Evolutionary conservation across 306 rosid genomes (phyloP).

Genomic region (Cicer yamashitae): DNA sequence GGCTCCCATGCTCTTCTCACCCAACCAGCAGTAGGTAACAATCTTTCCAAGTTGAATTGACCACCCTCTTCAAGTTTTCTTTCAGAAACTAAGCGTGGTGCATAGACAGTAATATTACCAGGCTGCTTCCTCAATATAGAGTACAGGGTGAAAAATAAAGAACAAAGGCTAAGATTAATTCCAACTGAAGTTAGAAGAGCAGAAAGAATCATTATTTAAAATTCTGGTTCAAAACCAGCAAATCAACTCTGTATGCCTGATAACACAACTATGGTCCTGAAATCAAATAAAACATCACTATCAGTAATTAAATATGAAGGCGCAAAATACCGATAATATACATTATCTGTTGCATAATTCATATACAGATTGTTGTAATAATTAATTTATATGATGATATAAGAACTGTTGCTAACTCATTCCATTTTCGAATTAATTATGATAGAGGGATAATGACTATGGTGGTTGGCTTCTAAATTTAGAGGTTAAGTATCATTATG

Average conservation of each 20-base stretch:
- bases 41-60: slow-evolving; percentile 55
- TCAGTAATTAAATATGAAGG: slow-evolving; percentile 38
- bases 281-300: slow-evolving; percentile 32
- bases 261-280: slow-evolving; percentile 38
- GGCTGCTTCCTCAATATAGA: slow-evolving; percentile 75
- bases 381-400: background rate
- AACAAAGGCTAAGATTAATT: slow-evolving; percentile 76
- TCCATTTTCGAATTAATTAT: background rate
- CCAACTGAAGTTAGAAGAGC: slow-evolving; percentile 86
- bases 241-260: slow-evolving; percentile 37
- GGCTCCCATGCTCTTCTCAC: slow-evolving; percentile 69
- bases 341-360: background rate
- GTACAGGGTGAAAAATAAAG: slow-evolving; percentile 64
- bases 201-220: slow-evolving; percentile 63
- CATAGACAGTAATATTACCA: slow-evolving; percentile 59
- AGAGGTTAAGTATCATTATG: background rate
- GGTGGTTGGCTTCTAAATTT: background rate
- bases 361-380: background rate
- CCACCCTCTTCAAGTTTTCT: slow-evolving; percentile 32
- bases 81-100: slow-evolving; percentile 64
- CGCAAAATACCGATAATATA: background rate
- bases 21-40: slow-evolving; percentile 71
- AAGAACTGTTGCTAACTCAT: background rate
- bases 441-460: background rate
- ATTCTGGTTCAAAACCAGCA: slow-evolving; percentile 41